phyloP scores from a whole-genome alignment of 2,329 filamentous ascomycete genomes.

The Raffaelea arxii region DNA sequence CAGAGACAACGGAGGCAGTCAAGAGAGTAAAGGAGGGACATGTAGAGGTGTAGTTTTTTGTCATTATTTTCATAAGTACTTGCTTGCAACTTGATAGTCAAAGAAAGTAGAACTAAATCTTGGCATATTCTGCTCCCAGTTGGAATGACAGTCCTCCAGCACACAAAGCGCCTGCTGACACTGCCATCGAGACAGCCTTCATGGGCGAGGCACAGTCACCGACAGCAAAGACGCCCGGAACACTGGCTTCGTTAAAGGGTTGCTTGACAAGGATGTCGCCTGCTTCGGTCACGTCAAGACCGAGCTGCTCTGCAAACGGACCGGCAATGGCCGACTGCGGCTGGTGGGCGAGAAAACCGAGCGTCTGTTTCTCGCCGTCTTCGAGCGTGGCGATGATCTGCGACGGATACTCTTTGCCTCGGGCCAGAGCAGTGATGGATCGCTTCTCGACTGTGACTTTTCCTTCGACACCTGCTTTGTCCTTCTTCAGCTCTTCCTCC shows the following conservation, averaged over 20 bases:
- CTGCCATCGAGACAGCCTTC: not conserved
- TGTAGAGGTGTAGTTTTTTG: not conserved
- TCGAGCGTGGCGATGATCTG: conserved; percentile 27
- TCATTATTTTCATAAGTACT: too few species aligned
- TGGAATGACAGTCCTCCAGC: not conserved
- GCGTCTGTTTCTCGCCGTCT: conserved; percentile 25
- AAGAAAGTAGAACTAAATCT: too few species aligned
- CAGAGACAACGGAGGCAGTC: not conserved
- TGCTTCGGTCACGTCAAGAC: conserved; percentile 27
- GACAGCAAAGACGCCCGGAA: conserved; percentile 41
- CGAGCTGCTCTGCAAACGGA: conserved; percentile 31
- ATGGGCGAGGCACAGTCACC: conserved; percentile 32
- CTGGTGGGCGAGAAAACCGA: conserved; percentile 31
- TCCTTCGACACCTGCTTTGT: not conserved
- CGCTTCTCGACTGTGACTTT: conserved; percentile 22
- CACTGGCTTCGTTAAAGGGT: conserved; percentile 39
- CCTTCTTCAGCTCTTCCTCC: not conserved
- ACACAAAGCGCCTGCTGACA: not conserved
- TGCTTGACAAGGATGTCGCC: conserved; percentile 32
- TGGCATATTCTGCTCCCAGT: not conserved
- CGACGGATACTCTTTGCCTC: conserved; percentile 10
- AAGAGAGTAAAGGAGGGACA: not conserved
- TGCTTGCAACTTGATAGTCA: too few species aligned
- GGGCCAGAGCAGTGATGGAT: conserved; percentile 19
- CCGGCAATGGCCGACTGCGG: conserved; percentile 28